phyloP scores from a whole-genome alignment of 148 eudicot genomes.

The Vaccinium vitisidaea region DNA sequence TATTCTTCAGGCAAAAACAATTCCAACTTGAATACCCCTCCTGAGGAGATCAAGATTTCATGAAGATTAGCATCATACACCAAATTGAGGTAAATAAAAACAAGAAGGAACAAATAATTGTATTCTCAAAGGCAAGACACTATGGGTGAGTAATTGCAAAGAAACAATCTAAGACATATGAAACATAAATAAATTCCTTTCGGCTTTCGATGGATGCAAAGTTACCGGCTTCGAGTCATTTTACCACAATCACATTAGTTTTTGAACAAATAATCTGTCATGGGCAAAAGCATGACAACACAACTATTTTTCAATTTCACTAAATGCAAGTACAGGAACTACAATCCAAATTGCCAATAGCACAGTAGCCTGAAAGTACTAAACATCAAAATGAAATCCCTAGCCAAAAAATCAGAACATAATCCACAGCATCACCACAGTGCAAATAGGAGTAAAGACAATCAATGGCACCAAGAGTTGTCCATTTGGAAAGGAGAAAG shows the following conservation, averaged over 20 bases:
- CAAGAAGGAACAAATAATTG: constrained; percentile 1
- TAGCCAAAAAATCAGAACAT: not conserved
- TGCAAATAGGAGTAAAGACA: not conserved
- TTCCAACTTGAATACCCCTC: constrained; percentile 98
- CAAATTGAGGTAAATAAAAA: not conserved
- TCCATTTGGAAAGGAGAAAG: not conserved
- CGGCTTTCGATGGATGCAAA: not conserved
- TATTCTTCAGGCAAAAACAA: constrained; percentile 95
- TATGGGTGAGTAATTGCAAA: not conserved
- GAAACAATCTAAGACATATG: not conserved
- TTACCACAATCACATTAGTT: not conserved
- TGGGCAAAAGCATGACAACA: not conserved
- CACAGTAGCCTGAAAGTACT: not conserved
- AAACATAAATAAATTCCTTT: not conserved
- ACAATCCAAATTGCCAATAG: not conserved
- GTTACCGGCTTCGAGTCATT: not conserved
- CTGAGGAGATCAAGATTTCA: constrained; percentile 26
- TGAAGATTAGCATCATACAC: not conserved
- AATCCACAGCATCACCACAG: not conserved
- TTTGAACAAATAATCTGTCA: not conserved
- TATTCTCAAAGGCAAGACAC: not conserved
- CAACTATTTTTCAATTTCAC: not conserved
- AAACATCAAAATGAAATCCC: not conserved
- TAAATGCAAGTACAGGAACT: not conserved
- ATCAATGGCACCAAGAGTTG: not conserved